These are phyloP conservation scores for Chlorella sorokiniana DNA, from an alignment of 139 green algal species.

Conservation along the genomic window DNA sequence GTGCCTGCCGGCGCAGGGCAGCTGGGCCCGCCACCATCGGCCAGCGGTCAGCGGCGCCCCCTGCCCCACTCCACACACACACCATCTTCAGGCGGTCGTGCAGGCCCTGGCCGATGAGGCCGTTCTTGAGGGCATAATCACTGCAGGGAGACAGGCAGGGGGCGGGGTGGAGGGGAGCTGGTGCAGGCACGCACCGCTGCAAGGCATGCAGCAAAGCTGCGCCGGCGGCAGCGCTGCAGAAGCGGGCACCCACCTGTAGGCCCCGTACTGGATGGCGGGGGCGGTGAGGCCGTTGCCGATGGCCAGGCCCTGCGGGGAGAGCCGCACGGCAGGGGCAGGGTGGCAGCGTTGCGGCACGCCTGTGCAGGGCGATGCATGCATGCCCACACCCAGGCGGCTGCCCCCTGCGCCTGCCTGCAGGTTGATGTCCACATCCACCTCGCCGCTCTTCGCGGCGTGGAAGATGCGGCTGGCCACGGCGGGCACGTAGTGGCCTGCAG, in stretches of 20 bases:
- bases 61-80: no score
- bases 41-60: no score
- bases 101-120: conserved; percentile 66
- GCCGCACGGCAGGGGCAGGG: conserved; percentile 5
- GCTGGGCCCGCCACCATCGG: no score
- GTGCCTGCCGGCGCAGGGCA: no score
- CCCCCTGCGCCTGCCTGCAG: conserved; percentile 4
- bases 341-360: neutral
- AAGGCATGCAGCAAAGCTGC: neutral
- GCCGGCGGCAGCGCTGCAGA: neutral
- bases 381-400: no score
- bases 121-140: conserved; percentile 77
- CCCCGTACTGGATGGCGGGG: conserved; percentile 85
- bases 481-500: conserved; percentile 81
- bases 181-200: neutral
- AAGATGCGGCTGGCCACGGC: conserved; percentile 70
- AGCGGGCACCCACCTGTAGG: conserved; percentile 53
- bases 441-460: conserved; percentile 50
- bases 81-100: conserved; percentile 38
- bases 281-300: conserved; percentile 95
- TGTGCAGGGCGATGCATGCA: no score
- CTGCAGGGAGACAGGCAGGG: conserved; percentile 14
- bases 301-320: conserved; percentile 73
- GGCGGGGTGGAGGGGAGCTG: neutral
- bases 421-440: conserved; percentile 44